Conservation (phyloP, 768 basidiomycete species). For the Mycena kentingensis region DNA sequence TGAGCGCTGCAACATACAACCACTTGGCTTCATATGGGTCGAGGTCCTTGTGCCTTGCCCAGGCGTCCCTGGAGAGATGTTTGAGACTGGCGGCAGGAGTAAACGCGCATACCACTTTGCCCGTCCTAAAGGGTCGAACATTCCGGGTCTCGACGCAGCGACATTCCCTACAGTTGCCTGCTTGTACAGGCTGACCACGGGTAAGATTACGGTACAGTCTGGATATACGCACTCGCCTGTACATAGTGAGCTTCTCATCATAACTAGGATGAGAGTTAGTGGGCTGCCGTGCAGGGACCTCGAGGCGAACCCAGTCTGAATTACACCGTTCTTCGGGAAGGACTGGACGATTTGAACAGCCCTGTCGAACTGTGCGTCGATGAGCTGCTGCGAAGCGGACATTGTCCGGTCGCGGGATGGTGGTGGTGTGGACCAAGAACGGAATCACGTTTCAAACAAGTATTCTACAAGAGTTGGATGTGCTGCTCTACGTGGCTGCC, state of each 20-base stretch:
- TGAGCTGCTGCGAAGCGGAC: conserved; percentile 60
- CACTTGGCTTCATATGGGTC: conserved; percentile 81
- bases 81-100: not conserved
- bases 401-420: conserved; percentile 1
- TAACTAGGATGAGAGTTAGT: conserved; percentile 45
- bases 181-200: conserved; percentile 72
- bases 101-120: conserved; percentile 80
- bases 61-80: conserved; percentile 72
- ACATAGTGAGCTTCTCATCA: conserved; percentile 93
- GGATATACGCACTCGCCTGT: conserved; percentile 56
- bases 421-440: too few relatives aligned
- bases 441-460: not conserved
- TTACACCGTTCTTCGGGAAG: conserved; percentile 90
- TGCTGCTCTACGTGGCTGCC: too few relatives aligned
- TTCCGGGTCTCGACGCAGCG: conserved; percentile 71
- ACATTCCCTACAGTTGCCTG: conserved; percentile 96
- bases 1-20: conserved; percentile 83
- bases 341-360: conserved; percentile 94
- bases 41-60: conserved; percentile 90
- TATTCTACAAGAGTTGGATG: too few relatives aligned
- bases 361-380: conserved; percentile 86
- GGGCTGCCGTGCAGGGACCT: not conserved
- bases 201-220: conserved; percentile 11
- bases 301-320: conserved; percentile 67
- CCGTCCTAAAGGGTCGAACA: conserved; percentile 89